Evolutionary conservation across 2,329 filamentous ascomycete species (phyloP), one percentile per base, ranked within the genome.

Genomic region (Cryphonectria japonica): DNA sequence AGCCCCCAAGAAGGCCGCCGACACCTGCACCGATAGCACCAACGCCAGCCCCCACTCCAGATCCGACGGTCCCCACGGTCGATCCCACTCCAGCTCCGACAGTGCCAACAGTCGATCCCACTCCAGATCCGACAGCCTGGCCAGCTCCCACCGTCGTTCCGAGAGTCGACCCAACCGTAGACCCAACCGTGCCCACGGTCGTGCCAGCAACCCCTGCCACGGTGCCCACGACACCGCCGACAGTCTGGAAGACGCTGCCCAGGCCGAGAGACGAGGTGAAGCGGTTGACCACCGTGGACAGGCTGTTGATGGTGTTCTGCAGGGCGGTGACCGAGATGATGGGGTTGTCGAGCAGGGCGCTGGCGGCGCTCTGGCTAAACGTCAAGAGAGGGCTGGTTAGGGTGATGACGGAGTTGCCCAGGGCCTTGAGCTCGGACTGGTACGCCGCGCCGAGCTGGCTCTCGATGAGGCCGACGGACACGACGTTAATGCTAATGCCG

Each of bases 221-320:
- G 43, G 41, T n/a, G 19, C 32, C 34, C 39, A 64, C 61, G n/a
- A 32, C 39, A n/a, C 61, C 61, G 37, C 9, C 26, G 39, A 64
- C 39, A 19, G n/a, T 46, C 37, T 34, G 11, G 29, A 65, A 65
- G n/a, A 65, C 29, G 9, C 14, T 34, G 16, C 43, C 63, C 29
- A 65, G 63, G 16, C 63, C 63, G 63, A 65, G n/a, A 19, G 63
- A 65, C 41, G 41, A 22, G 43, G 32, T 14, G 26, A 65, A 29
- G 63, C 43, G 50, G 29, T 65, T 65, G 41, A 65, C 43, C 5
- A 65, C 50, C 3, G 14, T 65, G 14, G 63, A 26, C 13, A 65
- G 6, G 29, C 43, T 29, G 63, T 32, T n/a, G 16, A 65, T 14
- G 43, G 63, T 29, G 9, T 37, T 65, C 63, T 65, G 63, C 63